A percentile compares a stretch with the other conserved stretches of the same genome.
Evolutionary conservation across 2,329 filamentous ascomycete genomes (phyloP).

Genomic region (Colletotrichum sp.): DNA sequence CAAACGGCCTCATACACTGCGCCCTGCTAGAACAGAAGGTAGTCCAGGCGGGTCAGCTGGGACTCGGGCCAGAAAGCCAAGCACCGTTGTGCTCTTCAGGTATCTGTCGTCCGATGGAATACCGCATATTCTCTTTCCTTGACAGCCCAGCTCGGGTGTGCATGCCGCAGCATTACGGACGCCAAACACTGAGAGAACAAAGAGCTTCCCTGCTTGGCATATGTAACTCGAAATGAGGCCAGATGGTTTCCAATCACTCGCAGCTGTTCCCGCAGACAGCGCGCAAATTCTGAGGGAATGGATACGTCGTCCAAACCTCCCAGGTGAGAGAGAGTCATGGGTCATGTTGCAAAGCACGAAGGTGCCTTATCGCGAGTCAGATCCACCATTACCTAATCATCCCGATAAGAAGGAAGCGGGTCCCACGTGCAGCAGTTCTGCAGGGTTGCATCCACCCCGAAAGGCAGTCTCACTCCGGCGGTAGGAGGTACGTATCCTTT

Average conservation of each 20-base stretch:
- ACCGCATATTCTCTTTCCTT: not conserved
- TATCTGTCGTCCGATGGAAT: not conserved
- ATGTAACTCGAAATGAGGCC: not conserved
- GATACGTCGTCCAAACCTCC: not conserved
- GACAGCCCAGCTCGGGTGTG: not conserved
- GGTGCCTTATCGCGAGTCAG: conserved; percentile 22
- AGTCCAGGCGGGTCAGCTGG: not conserved
- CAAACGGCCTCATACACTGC: not conserved
- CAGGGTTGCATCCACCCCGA: not conserved
- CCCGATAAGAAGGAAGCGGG: not conserved
- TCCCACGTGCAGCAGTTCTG: not conserved
- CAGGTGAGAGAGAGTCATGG: conserved; percentile 12
- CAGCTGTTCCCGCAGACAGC: not conserved
- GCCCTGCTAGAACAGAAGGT: not conserved
- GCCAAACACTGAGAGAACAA: not conserved
- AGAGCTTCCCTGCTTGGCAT: not conserved
- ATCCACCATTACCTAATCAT: not conserved
- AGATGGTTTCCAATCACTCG: not conserved
- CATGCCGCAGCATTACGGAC: not conserved
- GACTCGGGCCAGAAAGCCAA: not conserved
- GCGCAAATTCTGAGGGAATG: not conserved
- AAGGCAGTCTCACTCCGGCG: not conserved
- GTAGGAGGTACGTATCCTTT: conserved; percentile 13
- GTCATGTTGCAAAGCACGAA: not conserved
- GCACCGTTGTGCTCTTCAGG: not conserved